phyloP scores from a whole-genome alignment of 768 basidiomycete genomes.

The Termitomyces eurrhizus region DNA sequence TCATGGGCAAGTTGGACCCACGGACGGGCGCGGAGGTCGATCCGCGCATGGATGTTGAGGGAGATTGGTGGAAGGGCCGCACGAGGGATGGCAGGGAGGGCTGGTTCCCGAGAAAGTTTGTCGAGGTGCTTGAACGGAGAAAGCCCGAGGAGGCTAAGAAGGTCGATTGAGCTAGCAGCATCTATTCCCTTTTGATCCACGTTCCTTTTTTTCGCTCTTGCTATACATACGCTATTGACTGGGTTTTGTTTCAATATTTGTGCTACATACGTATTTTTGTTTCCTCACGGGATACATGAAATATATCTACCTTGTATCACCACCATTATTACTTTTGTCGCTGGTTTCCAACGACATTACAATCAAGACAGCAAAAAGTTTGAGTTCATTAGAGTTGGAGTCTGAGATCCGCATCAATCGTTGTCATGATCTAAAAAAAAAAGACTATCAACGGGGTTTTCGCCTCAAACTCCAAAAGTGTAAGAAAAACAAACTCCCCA shows the following conservation, averaged over 20 bases:
- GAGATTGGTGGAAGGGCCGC: conserved; percentile 94
- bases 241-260: too few species aligned
- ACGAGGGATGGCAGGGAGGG: conserved; percentile 89
- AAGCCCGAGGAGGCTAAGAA: conserved; percentile 25
- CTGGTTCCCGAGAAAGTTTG: conserved; percentile 93
- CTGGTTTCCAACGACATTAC: too few species aligned
- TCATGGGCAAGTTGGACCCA: conserved; percentile 78
- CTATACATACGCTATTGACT: conserved; percentile 7
- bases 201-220: background rate
- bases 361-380: too few species aligned
- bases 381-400: too few species aligned
- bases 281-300: background rate
- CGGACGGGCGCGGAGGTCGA: conserved; percentile 65
- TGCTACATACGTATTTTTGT: background rate
- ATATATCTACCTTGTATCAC: too few species aligned
- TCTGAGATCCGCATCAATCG: too few species aligned
- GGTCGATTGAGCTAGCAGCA: conserved; percentile 9
- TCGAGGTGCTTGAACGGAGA: conserved; percentile 59
- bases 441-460: too few species aligned
- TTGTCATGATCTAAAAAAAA: too few species aligned
- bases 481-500: too few species aligned
- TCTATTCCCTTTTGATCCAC: background rate
- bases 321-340: too few species aligned
- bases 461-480: too few species aligned
- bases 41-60: conserved; percentile 55